Evolutionary conservation across 2,329 filamentous ascomycete genomes (phyloP), one percentile per base, ranked within the genome.

Genomic region (Microcyclospora tardicrescens): DNA sequence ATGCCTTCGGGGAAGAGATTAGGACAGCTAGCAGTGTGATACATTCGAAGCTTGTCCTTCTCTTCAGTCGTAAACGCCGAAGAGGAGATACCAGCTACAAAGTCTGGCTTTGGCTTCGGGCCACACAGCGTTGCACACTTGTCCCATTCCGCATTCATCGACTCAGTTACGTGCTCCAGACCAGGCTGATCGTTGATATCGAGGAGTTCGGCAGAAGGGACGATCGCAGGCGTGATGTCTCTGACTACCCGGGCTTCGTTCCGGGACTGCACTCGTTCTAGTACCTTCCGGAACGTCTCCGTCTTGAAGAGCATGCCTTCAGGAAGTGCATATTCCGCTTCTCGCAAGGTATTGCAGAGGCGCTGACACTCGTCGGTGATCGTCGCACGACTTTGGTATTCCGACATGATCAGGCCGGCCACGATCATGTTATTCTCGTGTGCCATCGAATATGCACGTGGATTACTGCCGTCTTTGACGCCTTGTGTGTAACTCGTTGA

Each of bases 21-120:
- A 6, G 44, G 40, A 33, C 28, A 38, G 10, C 32, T 16, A 30
- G 38, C 24, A 28, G 27, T 39, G 13, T 34, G 27, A 34, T 42
- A 41, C 11, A 37, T 42, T 29, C 31, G 14, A 15, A 47, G 33
- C 30, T 44, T 42, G 16, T 14, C 28, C 31, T 32, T 30, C 44
- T 47, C 44, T 16, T 43, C 34, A 33, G 33, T 14, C 16, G 37
- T 41, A 28, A 43, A 45, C 12, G 40, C 32, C 16, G 31, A 9
- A 10, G 16, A 16, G n/a, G 38, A 42, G 29, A 45, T 28, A 10
- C 43, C 44, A 16, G 30, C 28, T 14, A 24, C 37, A 28, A 37
- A 39, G 36, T 47, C 38, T 11, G 43, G 44, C 40, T 39, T 45
- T 31, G 43, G 43, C 30, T 14, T 28, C 13, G 39, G 40, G 33